Evolutionary conservation across 1,139 yeast genomes (phyloP).

Genomic region (Nakaseomyces sp.): DNA sequence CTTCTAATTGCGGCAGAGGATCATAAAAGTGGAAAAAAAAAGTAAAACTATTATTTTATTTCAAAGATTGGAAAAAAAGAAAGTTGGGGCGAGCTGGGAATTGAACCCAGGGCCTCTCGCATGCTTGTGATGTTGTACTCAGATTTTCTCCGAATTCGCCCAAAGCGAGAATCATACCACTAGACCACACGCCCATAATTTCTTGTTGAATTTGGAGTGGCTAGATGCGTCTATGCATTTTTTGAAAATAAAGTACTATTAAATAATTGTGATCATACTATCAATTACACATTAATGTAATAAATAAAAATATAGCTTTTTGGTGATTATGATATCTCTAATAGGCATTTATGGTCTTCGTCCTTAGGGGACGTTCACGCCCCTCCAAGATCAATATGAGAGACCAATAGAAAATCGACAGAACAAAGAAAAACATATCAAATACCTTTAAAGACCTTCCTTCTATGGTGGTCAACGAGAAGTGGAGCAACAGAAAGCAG

Average conservation of each 20-base stretch:
- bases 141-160: conserved; percentile 2
- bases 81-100: conserved; percentile 28
- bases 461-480: no score
- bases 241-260: no score
- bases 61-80: conserved; percentile 8
- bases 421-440: background rate
- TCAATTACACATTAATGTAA: no score
- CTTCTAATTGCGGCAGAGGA: background rate
- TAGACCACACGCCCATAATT: conserved; percentile 10
- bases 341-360: no score
- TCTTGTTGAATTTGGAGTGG: background rate
- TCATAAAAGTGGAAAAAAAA: background rate
- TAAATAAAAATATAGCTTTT: no score
- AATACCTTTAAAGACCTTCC: no score
- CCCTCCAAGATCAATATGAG: background rate
- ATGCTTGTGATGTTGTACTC: conserved; percentile 7
- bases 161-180: conserved; percentile 11
- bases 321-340: background rate
- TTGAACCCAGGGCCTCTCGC: conserved; percentile 23
- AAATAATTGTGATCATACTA: no score
- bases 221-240: no score
- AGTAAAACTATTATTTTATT: background rate
- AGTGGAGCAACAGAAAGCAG: no score
- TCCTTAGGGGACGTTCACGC: no score
- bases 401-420: no score